Conservation (phyloP, 768 basidiomycete genomes). For the Cystobasidium onofrii region DNA sequence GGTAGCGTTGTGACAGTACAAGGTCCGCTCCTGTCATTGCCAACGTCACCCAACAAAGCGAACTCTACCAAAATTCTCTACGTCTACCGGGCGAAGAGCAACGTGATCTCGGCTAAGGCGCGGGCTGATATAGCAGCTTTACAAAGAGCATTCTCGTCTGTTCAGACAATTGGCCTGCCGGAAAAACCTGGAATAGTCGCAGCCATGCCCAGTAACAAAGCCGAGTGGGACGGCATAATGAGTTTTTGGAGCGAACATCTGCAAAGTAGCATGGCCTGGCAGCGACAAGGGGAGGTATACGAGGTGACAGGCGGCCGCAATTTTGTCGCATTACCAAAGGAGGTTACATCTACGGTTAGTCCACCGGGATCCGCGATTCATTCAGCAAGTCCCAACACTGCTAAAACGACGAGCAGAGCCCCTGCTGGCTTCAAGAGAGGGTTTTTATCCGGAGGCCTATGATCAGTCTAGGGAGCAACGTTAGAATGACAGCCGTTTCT, state of each 20-base stretch:
- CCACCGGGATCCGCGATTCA: neutral
- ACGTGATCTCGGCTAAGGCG: neutral
- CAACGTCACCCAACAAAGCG: slow-evolving; percentile 48
- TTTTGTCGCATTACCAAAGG: neutral
- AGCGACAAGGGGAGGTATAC: slow-evolving; percentile 16
- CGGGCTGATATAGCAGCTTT: neutral
- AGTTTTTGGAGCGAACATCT: slow-evolving; percentile 23
- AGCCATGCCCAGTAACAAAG: slow-evolving; percentile 10
- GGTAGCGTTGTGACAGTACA: slow-evolving; percentile 63
- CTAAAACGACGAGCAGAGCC: neutral
- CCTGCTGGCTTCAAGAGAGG: neutral
- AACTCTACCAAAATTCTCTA: neutral
- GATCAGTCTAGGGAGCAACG: neutral
- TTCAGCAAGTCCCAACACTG: too few relatives aligned
- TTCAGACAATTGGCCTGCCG: neutral
- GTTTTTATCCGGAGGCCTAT: slow-evolving; percentile 1
- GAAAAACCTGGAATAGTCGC: neutral
- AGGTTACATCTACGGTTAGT: neutral
- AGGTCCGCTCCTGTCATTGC: slow-evolving; percentile 70
- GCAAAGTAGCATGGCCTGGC: neutral
- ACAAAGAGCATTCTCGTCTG: neutral
- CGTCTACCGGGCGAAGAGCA: neutral
- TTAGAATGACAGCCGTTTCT: too few relatives aligned
- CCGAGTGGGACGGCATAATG: slow-evolving; percentile 22
- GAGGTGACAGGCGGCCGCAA: neutral